Conservation (phyloP, 2,329 filamentous ascomycete genomes). For the Xylariaceae sp. region DNA sequence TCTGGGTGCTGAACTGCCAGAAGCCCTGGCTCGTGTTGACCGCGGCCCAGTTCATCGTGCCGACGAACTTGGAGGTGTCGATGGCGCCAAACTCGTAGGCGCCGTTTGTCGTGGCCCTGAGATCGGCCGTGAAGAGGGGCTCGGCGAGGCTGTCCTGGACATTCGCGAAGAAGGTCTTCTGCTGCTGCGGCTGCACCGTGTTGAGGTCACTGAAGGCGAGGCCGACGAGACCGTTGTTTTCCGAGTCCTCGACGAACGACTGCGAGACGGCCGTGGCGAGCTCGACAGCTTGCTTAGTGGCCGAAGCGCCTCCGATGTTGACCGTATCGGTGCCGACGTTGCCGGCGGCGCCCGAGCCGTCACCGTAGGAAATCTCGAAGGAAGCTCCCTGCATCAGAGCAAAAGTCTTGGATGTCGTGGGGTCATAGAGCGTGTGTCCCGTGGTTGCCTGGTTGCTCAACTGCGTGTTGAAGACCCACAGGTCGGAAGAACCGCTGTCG, state of each 20-base stretch:
- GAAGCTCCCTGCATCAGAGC: slow-evolving; percentile 20
- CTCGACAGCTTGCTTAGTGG: slow-evolving; percentile 24
- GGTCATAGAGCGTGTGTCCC: slow-evolving; percentile 23
- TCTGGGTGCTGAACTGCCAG: slow-evolving; percentile 30
- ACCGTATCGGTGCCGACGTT: slow-evolving; percentile 28
- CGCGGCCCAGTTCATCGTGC: slow-evolving; percentile 25
- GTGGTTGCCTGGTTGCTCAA: slow-evolving; percentile 17
- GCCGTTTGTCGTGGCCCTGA: slow-evolving; percentile 24
- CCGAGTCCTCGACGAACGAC: slow-evolving; percentile 24
- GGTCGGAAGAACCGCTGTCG: slow-evolving; percentile 28
- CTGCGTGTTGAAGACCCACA: slow-evolving; percentile 30
- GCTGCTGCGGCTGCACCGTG: slow-evolving; percentile 20
- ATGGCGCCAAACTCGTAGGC: slow-evolving; percentile 32
- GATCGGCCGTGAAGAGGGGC: slow-evolving; percentile 28
- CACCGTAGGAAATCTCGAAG: slow-evolving; percentile 26
- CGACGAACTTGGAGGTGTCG: slow-evolving; percentile 26
- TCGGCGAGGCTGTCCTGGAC: slow-evolving; percentile 20
- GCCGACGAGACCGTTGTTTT: slow-evolving; percentile 26
- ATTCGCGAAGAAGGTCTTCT: slow-evolving; percentile 30
- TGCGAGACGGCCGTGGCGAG: slow-evolving; percentile 21
- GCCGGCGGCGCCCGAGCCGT: slow-evolving; percentile 26
- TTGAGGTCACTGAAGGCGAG: slow-evolving; percentile 27
- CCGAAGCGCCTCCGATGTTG: slow-evolving; percentile 24
- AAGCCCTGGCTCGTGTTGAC: slow-evolving; percentile 27
- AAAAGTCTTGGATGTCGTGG: slow-evolving; percentile 20